Base-by-base conservation (phyloP, 1,284 basidiomycete genomes). In the Pseudozyma pruni region DNA sequence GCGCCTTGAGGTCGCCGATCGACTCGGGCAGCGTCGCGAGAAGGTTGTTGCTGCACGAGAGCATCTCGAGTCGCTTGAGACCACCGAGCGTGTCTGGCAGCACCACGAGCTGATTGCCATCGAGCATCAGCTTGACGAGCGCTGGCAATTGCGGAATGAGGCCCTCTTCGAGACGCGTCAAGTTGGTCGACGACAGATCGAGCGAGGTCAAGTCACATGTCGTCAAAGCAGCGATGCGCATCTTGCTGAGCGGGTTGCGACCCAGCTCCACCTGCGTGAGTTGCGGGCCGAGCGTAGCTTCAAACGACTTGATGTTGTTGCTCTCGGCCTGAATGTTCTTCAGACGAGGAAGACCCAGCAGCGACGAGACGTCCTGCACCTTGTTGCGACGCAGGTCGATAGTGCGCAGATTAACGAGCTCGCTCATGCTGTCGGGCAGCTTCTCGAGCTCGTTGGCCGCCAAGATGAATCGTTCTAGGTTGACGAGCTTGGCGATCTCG, bases 21-120 rank as follows among this genome's bases (percentile, higher is more conserved):
- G 87, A 89, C 14, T 86, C 83, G 0, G 96, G 96, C 0, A 98
- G 85, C 16, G 86, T 84, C 42, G 89, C 88, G 8, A 99, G 87
- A 75, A 90, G 87, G 83, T 98, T 98, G 83, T 97, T 93, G 42
- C 91, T 92, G 79, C 92, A 93, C 4, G 90, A 91, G 3, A 99
- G 87, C 1, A 85, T 85, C 72, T 89, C 86, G 23, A 99, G 88
- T 52, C 87, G 87, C 17, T 84, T 85, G 23, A 98, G 87, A 16
- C 88, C 87, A 41, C 90, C 90, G 6, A 98, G 84, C 11, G 89
- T 88, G 35, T 93, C 89, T 0, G 95, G 94, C 31, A 98, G 87
- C 7, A 88, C 86, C 13, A 90, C 90, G 79, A 98, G 90, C 50
- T 91, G 88, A 83, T 98, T 82, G 47, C 72, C 61, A 43, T 82